A percentile compares a stretch with the other conserved stretches of the same genome.
Conservation (phyloP, 2,329 filamentous ascomycete genomes). For the Diaporthe nobilis region DNA sequence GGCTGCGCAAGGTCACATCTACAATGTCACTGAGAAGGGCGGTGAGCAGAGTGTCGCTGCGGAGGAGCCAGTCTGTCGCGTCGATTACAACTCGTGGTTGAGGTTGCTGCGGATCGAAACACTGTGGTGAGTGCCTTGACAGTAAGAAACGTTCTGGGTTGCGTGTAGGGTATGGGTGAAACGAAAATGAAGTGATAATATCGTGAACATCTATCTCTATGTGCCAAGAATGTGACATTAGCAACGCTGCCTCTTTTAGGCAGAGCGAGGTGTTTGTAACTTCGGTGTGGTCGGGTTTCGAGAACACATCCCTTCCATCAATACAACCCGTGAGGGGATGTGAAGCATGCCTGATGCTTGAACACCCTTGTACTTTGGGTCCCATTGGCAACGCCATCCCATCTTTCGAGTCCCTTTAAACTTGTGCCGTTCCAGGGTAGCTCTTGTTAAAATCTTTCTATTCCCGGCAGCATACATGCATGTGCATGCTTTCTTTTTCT, state of each 20-base stretch:
- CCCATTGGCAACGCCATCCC: constrained; percentile 22
- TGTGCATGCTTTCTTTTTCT: background rate
- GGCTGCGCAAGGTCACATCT: constrained; percentile 28
- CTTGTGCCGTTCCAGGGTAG: background rate
- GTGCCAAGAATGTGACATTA: constrained; percentile 28
- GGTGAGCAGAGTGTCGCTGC: constrained; percentile 30
- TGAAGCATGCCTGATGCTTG: constrained; percentile 30
- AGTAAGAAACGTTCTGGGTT: constrained; percentile 21
- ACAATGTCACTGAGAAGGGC: constrained; percentile 30
- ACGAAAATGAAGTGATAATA: constrained; percentile 16
- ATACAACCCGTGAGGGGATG: background rate
- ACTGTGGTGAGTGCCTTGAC: background rate
- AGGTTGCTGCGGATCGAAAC: background rate
- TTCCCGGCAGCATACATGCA: background rate
- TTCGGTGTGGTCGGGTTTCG: constrained; percentile 9
- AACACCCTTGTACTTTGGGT: constrained; percentile 1
- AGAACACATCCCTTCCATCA: constrained; percentile 27
- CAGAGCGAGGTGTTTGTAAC: constrained; percentile 1
- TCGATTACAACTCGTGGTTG: constrained; percentile 15
- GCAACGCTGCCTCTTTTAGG: constrained; percentile 22
- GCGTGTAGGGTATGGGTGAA: constrained; percentile 9
- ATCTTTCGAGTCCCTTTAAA: constrained; percentile 21
- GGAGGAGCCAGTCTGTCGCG: constrained; percentile 24
- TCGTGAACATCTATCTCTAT: constrained; percentile 7
- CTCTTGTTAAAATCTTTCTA: background rate